These are phyloP conservation scores for Neurospora sp. DNA, from an alignment of 495 filamentous ascomycete species.

Conservation along the genomic window DNA sequence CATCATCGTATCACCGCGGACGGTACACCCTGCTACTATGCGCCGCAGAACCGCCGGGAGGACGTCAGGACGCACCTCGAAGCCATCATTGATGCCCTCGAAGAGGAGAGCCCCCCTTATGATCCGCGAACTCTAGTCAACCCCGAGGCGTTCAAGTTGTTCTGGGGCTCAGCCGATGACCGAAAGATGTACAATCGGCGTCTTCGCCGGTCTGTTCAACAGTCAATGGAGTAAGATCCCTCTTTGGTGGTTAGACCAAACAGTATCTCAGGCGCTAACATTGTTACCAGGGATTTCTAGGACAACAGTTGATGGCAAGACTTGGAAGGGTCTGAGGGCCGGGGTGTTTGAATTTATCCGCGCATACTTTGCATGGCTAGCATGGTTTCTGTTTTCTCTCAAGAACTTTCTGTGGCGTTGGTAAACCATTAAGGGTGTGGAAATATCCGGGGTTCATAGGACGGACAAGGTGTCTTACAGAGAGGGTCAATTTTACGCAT, in stretches of 20 bases:
- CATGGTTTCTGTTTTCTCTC: not conserved
- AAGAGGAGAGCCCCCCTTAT: conserved; percentile 79
- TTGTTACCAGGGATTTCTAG: not conserved
- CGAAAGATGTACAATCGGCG: conserved; percentile 76
- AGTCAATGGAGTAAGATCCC: conserved; percentile 39
- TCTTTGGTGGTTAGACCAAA: not conserved
- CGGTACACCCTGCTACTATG: conserved; percentile 77
- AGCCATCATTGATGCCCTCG: conserved; percentile 70
- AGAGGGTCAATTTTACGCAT: not conserved
- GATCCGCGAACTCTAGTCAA: conserved; percentile 87
- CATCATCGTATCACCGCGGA: conserved; percentile 77
- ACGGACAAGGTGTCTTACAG: not conserved
- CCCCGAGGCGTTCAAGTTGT: conserved; percentile 74
- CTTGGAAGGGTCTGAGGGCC: not conserved
- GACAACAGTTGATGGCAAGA: not conserved
- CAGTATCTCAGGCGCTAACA: not conserved
- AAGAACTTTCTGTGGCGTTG: not conserved
- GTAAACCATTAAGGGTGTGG: not conserved
- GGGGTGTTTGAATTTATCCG: not conserved
- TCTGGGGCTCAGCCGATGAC: conserved; percentile 72
- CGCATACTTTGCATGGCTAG: conserved; percentile 2
- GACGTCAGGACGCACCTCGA: conserved; percentile 80
- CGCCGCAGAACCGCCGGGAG: conserved; percentile 48
- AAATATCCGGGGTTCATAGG: not conserved
- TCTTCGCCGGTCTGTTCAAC: conserved; percentile 52